Base-by-base conservation (phyloP, 2,329 filamentous ascomycete genomes). In the Teratosphaeria zuluensis region DNA sequence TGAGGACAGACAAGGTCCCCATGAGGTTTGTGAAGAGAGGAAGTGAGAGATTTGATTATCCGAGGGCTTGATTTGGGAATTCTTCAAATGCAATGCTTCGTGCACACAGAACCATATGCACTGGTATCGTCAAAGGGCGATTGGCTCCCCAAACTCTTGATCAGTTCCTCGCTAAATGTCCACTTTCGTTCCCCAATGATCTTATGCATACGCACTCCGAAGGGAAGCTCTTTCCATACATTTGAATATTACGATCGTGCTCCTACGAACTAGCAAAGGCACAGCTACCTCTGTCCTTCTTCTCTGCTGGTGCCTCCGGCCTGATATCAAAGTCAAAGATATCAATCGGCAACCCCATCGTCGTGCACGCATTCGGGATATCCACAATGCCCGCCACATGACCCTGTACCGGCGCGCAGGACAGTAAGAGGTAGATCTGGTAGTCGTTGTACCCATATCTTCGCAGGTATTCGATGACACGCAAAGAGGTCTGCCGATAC, bases 251-350 rank as follows among this genome's bases (percentile, higher is more conserved):
- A 28, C 4, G 24, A 28, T 28, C 24, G 24, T 28, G 24, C 35
- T 14, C 12, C 24, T 54, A 59, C 55, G 63, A 72, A 59, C 76
- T 79, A 4, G 77, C 75, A 70, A 84, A 88, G 1, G 88, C 89
- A 72, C 89, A 94, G 48, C 70, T 77, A 1, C 87, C 88, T 81
- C 91, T 81, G 69, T 91, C 84, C 59, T 78, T 72, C 76, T 84
- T 83, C 69, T 82, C 77, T 2, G 81, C 82, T 6, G 80, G 78
- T 4, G 78, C 78, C 58, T 80, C 80, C 0, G 90, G 89, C 53
- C 84, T 83, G 65, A 96, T 92, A 70, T 96, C 91, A 73, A 96
- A 95, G 69, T 94, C 89, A 68, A 96, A 96, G 56, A 96, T 95
- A 74, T 96, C 92, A 80, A 95, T 90, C 0, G 92, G 92, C 57